phyloP scores from a whole-genome alignment of 2,329 filamentous ascomycete genomes.

The Alternaria brassicae region DNA sequence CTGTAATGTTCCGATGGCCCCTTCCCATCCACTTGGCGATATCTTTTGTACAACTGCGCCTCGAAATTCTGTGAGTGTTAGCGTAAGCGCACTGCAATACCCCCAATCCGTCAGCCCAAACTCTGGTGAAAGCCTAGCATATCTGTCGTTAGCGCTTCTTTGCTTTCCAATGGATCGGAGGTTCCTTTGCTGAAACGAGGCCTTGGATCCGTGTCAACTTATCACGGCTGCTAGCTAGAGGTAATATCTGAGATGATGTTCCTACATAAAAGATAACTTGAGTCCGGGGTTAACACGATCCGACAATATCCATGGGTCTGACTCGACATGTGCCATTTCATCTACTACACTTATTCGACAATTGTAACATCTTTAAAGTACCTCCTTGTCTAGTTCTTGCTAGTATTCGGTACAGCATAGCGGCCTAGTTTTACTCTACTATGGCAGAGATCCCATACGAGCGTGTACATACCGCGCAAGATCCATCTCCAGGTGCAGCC shows the following conservation, averaged over 20 bases:
- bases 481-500: slow-evolving; percentile 9
- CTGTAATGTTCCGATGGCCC: slow-evolving; percentile 35
- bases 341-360: not conserved
- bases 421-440: not conserved
- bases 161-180: slow-evolving; percentile 22
- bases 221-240: slow-evolving; percentile 14
- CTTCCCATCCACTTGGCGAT: slow-evolving; percentile 45
- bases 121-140: slow-evolving; percentile 29
- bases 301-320: not conserved
- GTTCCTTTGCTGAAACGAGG: slow-evolving; percentile 34
- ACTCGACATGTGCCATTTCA: not conserved
- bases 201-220: slow-evolving; percentile 28
- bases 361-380: not conserved
- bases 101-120: slow-evolving; percentile 33
- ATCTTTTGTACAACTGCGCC: slow-evolving; percentile 41
- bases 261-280: slow-evolving; percentile 5
- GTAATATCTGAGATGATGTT: not conserved
- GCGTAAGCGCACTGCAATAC: slow-evolving; percentile 36
- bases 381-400: not conserved
- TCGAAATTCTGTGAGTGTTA: slow-evolving; percentile 31
- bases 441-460: slow-evolving; percentile 24
- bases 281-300: not conserved
- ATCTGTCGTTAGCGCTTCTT: slow-evolving; percentile 24
- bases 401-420: not conserved
- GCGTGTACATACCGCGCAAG: slow-evolving; percentile 17